Percentiles rank a stretch among this genome's conserved stretches.
Evolutionary conservation across 2,329 filamentous ascomycete genomes (phyloP).

Genomic region (Ophiostoma populinum): DNA sequence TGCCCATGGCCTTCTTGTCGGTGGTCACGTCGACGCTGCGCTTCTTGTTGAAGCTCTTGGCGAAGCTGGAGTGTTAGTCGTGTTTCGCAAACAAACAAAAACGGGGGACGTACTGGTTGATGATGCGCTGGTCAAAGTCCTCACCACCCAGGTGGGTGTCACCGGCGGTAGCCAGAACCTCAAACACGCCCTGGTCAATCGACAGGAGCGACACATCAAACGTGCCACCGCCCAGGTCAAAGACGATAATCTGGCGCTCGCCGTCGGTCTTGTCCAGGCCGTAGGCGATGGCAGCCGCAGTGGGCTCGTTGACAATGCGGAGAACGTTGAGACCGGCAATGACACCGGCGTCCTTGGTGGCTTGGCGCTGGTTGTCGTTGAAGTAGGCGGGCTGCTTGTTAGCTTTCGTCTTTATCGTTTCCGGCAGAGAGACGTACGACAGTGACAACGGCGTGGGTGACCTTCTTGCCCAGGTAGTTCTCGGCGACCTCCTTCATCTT

Average conservation of each 20-base stretch:
- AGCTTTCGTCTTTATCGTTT: too few species aligned
- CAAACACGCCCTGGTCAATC: conserved; percentile 83
- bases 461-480: conserved; percentile 63
- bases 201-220: conserved; percentile 89
- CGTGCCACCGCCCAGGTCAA: conserved; percentile 87
- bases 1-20: conserved; percentile 95
- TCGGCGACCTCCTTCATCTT: conserved; percentile 53
- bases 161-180: conserved; percentile 87
- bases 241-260: conserved; percentile 80
- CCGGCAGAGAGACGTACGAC: conserved; percentile 36
- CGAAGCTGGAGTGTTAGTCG: conserved; percentile 32
- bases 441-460: conserved; percentile 78
- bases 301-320: conserved; percentile 93
- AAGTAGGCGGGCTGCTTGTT: conserved; percentile 62
- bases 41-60: conserved; percentile 99
- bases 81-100: conserved; percentile 28
- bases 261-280: conserved; percentile 73
- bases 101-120: conserved; percentile 69
- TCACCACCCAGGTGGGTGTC: conserved; percentile 96
- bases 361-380: conserved; percentile 95
- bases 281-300: conserved; percentile 87
- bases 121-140: conserved; percentile 96
- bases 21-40: conserved; percentile 81
- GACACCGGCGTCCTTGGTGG: conserved; percentile 83
- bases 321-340: conserved; percentile 91